Evolutionary conservation across 345 rosid species (phyloP), one percentile per base, ranked within the genome.

Genomic region (Citrus australasica): DNA sequence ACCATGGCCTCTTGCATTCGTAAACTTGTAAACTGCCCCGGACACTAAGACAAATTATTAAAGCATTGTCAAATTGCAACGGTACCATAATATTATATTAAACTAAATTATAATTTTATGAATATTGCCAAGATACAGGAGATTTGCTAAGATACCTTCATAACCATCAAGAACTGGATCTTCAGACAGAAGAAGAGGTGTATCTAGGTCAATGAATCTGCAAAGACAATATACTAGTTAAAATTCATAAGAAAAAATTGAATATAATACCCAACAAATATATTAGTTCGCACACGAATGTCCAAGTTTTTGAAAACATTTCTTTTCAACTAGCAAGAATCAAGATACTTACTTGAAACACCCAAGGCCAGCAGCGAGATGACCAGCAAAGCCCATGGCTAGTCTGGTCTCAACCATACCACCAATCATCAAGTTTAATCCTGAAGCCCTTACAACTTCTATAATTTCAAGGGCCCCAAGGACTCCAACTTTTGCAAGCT

Each of bases 371-470:
- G 98, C 98, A 75, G 99, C 92, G 77, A 95, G 93, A 83, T 93
- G 97, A 59, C 97, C 95, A 3, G 97, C 93, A 83, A 95, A 93
- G 56, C 97, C 99, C 97, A 95, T 95, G 42, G 95, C 97, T 65
- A 96, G 78, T 81, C 96, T 88, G 33, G 98, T 96, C 86, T 96
- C 99, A 72, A 93, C 98, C 99, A 96, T 91, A 74, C 98, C 99
- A 73, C 94, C 98, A 35, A 93, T 90, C 97, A 94, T 93, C 38
- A 92, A 88, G 78, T 86, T 86, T 86, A 96, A 77, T 21, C 93
- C 93, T 3, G 93, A 83, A 30, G 82, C 84, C 82, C 88, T 88
- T 74, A 92, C 98, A 74, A 84, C 81, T 74, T 90, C 93, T 24
- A 94, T 90, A 61, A 94, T 85, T 74, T 92, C 92, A 74, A 92